Percentiles rank a stretch among this genome's conserved stretches.
Evolutionary conservation across 2,329 filamentous ascomycete species (phyloP).

Genomic region (Pseudogymnoascus sp.): DNA sequence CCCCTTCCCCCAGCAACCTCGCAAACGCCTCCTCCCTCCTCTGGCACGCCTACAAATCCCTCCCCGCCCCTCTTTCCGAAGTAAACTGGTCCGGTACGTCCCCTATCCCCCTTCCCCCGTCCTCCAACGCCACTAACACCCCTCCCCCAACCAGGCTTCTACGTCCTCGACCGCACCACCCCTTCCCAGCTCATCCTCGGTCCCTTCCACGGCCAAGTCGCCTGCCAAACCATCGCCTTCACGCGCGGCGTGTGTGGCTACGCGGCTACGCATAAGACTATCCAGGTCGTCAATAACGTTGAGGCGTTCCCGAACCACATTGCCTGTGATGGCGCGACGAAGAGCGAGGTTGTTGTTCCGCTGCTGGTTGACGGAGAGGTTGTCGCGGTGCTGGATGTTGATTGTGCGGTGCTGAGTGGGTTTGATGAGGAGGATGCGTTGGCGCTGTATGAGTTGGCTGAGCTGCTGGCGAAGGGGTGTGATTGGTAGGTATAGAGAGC

Average conservation of each 20-base stretch:
- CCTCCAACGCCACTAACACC: background rate
- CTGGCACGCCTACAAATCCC: conserved; percentile 73
- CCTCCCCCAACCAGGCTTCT: conserved; percentile 61
- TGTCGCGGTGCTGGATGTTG: conserved; percentile 73
- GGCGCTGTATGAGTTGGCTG: conserved; percentile 61
- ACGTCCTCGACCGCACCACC: conserved; percentile 51
- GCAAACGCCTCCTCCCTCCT: conserved; percentile 69
- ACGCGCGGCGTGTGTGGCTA: conserved; percentile 70
- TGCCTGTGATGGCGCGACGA: conserved; percentile 69
- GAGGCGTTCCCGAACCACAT: conserved; percentile 74
- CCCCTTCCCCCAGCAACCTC: conserved; percentile 53
- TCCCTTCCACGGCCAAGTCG: conserved; percentile 74
- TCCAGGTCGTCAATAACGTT: conserved; percentile 65
- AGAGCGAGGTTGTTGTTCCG: conserved; percentile 78
- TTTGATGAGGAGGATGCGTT: conserved; percentile 63
- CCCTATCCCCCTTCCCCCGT: background rate
- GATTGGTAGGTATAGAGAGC: conserved; percentile 48
- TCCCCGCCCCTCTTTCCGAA: conserved; percentile 56
- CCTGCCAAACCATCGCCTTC: conserved; percentile 71
- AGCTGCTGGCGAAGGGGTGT: conserved; percentile 52
- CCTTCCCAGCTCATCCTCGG: conserved; percentile 61
- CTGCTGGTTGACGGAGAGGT: conserved; percentile 41
- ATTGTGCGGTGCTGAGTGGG: conserved; percentile 61
- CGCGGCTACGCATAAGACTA: conserved; percentile 54
- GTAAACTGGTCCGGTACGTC: conserved; percentile 70